Percentiles rank a stretch among this genome's conserved stretches.
phyloP scores from a whole-genome alignment of 2,329 filamentous ascomycete genomes.

The Colletotrichum somersetense region DNA sequence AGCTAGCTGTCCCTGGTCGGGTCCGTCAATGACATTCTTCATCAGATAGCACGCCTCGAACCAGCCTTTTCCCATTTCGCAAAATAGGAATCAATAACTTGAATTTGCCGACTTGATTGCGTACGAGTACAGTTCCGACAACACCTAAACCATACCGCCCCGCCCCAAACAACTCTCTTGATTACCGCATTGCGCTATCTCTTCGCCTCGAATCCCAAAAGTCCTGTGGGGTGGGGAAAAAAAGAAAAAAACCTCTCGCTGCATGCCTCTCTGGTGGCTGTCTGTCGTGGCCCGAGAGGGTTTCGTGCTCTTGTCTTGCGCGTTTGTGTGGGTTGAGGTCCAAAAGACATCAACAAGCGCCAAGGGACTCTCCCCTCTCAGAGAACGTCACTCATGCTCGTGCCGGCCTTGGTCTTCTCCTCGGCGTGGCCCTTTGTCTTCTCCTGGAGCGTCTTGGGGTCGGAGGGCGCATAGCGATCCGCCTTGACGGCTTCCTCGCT shows the following conservation, averaged over 20 bases:
- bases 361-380: slow-evolving; percentile 50
- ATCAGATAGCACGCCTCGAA: neutral
- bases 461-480: slow-evolving; percentile 63
- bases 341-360: too few relatives aligned
- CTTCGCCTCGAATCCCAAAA: neutral
- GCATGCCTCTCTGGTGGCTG: neutral
- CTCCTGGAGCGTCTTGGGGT: slow-evolving; percentile 66
- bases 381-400: slow-evolving; percentile 58
- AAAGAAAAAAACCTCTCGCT: too few relatives aligned
- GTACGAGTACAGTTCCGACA: slow-evolving; percentile 7
- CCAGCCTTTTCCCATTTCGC: too few relatives aligned
- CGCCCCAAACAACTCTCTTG: neutral
- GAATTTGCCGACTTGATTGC: neutral
- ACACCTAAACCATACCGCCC: neutral
- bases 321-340: neutral
- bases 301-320: neutral
- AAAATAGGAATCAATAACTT: neutral
- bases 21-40: neutral
- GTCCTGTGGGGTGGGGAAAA: neutral
- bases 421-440: slow-evolving; percentile 68
- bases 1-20: neutral
- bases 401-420: slow-evolving; percentile 61
- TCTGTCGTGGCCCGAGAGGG: neutral
- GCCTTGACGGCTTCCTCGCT: slow-evolving; percentile 84
- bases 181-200: neutral